These are phyloP conservation scores for Fusarium decemcellulare DNA, from an alignment of 2,329 filamentous ascomycete species.

Conservation along the genomic window DNA sequence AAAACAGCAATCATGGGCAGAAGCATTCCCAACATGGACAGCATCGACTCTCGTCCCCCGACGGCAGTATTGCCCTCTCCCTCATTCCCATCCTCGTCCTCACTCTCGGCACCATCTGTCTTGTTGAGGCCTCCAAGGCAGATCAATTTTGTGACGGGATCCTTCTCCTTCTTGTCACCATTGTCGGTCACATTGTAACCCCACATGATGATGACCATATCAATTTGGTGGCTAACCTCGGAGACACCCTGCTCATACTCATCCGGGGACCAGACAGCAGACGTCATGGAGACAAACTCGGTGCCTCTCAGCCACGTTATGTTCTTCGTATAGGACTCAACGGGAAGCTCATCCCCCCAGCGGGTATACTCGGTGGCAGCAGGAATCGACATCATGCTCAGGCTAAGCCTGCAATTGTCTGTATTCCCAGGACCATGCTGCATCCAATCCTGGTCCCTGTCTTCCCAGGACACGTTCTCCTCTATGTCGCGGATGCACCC, in stretches of 20 bases:
- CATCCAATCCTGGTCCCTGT: neutral
- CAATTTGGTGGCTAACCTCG: neutral
- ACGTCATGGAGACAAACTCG: neutral
- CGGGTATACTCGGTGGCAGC: neutral
- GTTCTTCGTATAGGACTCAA: neutral
- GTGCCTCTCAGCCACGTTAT: neutral
- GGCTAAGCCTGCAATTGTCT: neutral
- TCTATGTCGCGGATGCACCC: neutral
- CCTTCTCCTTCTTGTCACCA: neutral
- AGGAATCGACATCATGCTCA: neutral
- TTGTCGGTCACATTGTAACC: neutral
- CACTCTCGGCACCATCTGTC: neutral
- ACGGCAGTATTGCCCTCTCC: neutral
- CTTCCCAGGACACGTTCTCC: neutral
- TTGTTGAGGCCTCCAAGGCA: neutral
- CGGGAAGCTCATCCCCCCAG: neutral
- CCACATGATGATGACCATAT: neutral
- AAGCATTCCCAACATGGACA: neutral
- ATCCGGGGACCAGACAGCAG: neutral
- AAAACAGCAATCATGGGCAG: neutral
- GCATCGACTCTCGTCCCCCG: neutral
- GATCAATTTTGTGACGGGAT: neutral
- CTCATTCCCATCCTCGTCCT: neutral
- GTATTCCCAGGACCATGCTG: too few species aligned
- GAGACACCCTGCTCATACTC: neutral